Conservation (phyloP, 2,329 filamentous ascomycete genomes). For the Neonectria coccinea region DNA sequence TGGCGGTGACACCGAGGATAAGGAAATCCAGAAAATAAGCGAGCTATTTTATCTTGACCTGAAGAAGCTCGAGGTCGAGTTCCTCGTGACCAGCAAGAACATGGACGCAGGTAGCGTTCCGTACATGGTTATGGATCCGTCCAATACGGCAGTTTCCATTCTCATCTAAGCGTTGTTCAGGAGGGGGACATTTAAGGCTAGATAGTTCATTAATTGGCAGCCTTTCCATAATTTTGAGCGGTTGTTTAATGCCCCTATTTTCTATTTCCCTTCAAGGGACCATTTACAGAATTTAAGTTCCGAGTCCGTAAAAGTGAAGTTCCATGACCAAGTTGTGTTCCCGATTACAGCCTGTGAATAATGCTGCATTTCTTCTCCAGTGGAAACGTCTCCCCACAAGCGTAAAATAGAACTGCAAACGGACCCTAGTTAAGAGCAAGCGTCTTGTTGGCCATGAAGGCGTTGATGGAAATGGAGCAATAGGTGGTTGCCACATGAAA, state of each 20-base stretch:
- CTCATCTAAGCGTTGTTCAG: slow-evolving; percentile 19
- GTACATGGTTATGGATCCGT: slow-evolving; percentile 55
- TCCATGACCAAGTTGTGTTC: too few relatives aligned
- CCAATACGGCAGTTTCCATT: slow-evolving; percentile 51
- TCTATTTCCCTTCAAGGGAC: too few relatives aligned
- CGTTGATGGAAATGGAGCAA: slow-evolving; percentile 8
- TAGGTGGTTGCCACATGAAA: too few relatives aligned
- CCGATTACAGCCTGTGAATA: slow-evolving; percentile 6
- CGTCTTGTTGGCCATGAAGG: slow-evolving; percentile 23
- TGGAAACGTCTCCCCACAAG: slow-evolving; percentile 22
- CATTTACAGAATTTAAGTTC: too few relatives aligned
- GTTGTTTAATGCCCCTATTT: too few relatives aligned
- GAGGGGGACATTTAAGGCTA: not conserved
- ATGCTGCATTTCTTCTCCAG: slow-evolving; percentile 20
- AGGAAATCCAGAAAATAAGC: slow-evolving; percentile 24
- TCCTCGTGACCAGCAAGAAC: slow-evolving; percentile 46
- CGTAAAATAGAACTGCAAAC: slow-evolving; percentile 18
- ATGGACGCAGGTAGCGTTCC: slow-evolving; percentile 51
- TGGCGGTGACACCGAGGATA: slow-evolving; percentile 38
- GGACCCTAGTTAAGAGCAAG: slow-evolving; percentile 15
- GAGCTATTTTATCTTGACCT: slow-evolving; percentile 46
- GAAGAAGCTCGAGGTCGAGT: slow-evolving; percentile 44
- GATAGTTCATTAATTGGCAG: not conserved
- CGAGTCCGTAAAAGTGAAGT: too few relatives aligned
- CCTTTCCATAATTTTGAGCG: not conserved